Percentiles rank a stretch among this genome's conserved stretches.
Conservation (phyloP, 2,329 filamentous ascomycete species). For the Alternaria dauci region DNA sequence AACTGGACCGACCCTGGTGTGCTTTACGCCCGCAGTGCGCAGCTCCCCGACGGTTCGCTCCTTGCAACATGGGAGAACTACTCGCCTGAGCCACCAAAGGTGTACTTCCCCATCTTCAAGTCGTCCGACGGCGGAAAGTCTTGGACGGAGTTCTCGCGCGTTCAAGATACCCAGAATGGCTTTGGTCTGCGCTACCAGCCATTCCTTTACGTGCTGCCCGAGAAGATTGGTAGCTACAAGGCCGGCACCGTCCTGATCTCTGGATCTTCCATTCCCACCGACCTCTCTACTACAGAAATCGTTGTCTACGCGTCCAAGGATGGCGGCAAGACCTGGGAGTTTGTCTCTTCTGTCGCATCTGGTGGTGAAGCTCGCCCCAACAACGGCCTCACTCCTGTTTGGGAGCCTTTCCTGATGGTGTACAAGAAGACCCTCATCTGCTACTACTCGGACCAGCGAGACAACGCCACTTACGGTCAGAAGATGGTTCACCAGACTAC, state of each 20-base stretch:
- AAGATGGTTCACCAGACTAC: slow-evolving; percentile 72
- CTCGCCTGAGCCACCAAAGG: slow-evolving; percentile 54
- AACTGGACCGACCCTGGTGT: slow-evolving; percentile 58
- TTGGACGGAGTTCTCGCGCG: slow-evolving; percentile 70
- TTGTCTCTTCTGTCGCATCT: slow-evolving; percentile 70
- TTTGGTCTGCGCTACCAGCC: slow-evolving; percentile 76
- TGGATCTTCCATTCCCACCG: slow-evolving; percentile 66
- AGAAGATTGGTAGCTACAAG: slow-evolving; percentile 64
- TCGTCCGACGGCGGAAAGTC: slow-evolving; percentile 59
- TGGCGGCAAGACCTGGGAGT: slow-evolving; percentile 69
- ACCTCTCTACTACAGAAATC: slow-evolving; percentile 71
- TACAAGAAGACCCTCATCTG: slow-evolving; percentile 67
- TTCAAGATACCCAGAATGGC: slow-evolving; percentile 71
- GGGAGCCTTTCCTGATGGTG: slow-evolving; percentile 74
- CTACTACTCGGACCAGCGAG: slow-evolving; percentile 77
- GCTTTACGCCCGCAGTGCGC: slow-evolving; percentile 61
- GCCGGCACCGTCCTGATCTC: slow-evolving; percentile 70
- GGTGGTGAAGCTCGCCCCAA: slow-evolving; percentile 69
- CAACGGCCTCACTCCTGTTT: slow-evolving; percentile 73
- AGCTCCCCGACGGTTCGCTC: slow-evolving; percentile 56
- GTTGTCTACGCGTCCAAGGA: slow-evolving; percentile 73
- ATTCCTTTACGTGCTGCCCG: slow-evolving; percentile 69
- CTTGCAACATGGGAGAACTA: slow-evolving; percentile 66
- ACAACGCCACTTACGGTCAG: slow-evolving; percentile 68
- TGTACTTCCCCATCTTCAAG: slow-evolving; percentile 58